Evolutionary conservation across 192 early-diverging fungal genomes (phyloP), one percentile per base, ranked within the genome.

Genomic region (Geranomyces variabilis): DNA sequence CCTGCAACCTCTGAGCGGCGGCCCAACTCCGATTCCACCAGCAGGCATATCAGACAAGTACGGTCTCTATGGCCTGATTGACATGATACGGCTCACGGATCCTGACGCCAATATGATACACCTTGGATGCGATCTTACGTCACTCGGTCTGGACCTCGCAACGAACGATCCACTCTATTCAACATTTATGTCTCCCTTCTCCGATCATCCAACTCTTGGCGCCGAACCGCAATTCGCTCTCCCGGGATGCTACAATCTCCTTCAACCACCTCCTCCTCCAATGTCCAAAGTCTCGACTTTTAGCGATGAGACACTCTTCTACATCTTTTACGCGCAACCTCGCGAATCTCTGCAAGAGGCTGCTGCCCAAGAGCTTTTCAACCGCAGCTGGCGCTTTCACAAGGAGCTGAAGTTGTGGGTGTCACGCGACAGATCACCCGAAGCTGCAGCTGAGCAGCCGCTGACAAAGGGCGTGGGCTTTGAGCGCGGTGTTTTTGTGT

Each of bases 261-360:
- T 70, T 24, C 61, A 66, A 33, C 43, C 77, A 29, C 66, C 71
- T 29, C 53, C 93, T 88, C 72, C 87, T 83, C 51, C 92, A 13
- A 81, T 90, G 51, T 81, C 88, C 48, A 90, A 90, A 70, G 84
- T 99, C 63, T 72, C 82, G 19, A 79, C 84, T 12, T 88, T 95
- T 31, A 81, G 83, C 48, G 96, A 98, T 64, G 95, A 98, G 69
- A 93, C 94, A n/a, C 82, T 99, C 67, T 95, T 99, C 69, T 97
- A 98, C 83, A 87, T 95, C 44, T 99, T 99, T 80, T 98, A 99
- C 81, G 91, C 92, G 15, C 89, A 94, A 85, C 96, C 97, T n/a
- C 87, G 92, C 57, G 95, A 96, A 62, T 83, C 90, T 46, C 67
- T 95, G 28, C 95, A 98, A 83, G 94, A 97, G 73, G 90, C 90